Evolutionary conservation across 139 green algal species (phyloP), one percentile per base, ranked within the genome.

Genomic region (Chlamydomonas incerta): DNA sequence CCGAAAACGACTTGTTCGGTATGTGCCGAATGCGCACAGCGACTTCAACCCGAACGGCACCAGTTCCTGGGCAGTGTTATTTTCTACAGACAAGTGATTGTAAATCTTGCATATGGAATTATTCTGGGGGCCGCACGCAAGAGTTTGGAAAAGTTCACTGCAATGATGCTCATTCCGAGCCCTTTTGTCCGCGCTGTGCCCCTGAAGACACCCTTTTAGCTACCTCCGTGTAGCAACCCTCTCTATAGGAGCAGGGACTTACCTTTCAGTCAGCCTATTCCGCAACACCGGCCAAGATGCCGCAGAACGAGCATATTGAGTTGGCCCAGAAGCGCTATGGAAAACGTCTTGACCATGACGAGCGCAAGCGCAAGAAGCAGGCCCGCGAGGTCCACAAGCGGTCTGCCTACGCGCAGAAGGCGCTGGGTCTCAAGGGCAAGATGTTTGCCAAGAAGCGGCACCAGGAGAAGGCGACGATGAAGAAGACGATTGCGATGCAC

Each of bases 401-500:
- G 0, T 88, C 95, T 6, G 85, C 85, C 50, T 95, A 95, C 87
- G 97, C 97, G 28, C 90, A 97, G 75, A 96, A 96, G 74, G 92
- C 95, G 8, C 87, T 99, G 34, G 95, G 97, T 79, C 90, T 99
- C 65, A 99, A 99, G 95, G 98, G 94, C 82, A 99, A 99, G 93
- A 93, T 99, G 89, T 98, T 97, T 84, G 94, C 95, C 62, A 99
- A 99, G 95, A 97, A 99, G 93, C 91, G 98, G 33, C 94, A 98
- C 84, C 89, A 91, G 72, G 98, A 99, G 94, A 99, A 99, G 96
- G 95, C 97, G 0, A 93, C 93, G 65, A 99, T 99, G 97, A 98
- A 98, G 90, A 99, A 99, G 90, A 99, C 98, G 14, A 97, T 99
- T 63, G 96, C 97, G 3, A 98, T 99, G 97, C 98, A 99, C 88